Conservation (phyloP, 2,329 filamentous ascomycete genomes). For the Pseudogymnoascus sp. region DNA sequence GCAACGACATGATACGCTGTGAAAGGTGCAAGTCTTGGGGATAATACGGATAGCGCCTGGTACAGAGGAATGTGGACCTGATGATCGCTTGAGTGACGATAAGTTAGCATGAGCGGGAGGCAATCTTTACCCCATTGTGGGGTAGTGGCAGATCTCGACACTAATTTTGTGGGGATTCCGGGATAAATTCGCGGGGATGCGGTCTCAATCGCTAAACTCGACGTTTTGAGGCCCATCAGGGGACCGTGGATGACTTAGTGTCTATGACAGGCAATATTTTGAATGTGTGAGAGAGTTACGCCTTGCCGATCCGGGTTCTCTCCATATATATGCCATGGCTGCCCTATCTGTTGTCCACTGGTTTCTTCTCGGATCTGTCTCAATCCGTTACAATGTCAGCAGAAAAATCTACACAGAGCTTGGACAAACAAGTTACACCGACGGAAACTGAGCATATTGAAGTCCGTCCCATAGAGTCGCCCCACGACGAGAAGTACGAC, state of each 20-base stretch:
- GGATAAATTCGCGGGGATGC: not conserved
- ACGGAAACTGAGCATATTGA: not conserved
- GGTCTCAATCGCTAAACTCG: not conserved
- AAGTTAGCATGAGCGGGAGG: not conserved
- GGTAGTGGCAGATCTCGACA: not conserved
- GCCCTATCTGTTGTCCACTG: not conserved
- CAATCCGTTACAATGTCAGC: not conserved
- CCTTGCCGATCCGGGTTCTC: not conserved
- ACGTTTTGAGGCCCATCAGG: not conserved
- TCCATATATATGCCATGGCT: not conserved
- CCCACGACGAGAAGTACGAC: not conserved
- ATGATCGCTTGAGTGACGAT: not conserved
- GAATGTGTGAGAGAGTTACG: not conserved
- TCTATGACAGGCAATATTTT: not conserved
- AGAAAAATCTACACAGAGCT: not conserved
- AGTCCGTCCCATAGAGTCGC: not conserved
- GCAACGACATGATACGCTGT: not conserved
- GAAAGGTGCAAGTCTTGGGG: not conserved
- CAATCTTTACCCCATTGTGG: constrained; percentile 4
- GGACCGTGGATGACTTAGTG: not conserved
- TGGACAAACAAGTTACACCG: not conserved
- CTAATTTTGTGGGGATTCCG: not conserved
- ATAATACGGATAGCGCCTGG: not conserved
- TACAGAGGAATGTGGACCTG: not conserved
- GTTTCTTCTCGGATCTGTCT: not conserved